phyloP scores from a whole-genome alignment of 495 filamentous ascomycete species.

The Podospora anserina region DNA sequence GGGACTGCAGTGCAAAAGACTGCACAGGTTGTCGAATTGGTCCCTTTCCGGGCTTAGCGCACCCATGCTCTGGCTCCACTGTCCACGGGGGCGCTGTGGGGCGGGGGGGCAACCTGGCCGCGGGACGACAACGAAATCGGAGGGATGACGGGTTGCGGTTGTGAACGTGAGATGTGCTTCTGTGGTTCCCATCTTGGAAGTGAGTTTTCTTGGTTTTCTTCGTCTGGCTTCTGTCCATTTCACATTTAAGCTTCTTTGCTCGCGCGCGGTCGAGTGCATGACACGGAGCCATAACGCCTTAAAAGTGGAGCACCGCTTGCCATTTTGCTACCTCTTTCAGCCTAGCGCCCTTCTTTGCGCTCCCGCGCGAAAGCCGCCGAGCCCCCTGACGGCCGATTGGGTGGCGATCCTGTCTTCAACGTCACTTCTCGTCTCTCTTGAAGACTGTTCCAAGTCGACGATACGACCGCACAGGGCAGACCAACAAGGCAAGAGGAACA shows the following conservation, averaged over 20 bases:
- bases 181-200: not conserved
- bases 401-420: not conserved
- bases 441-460: not conserved
- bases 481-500: not conserved
- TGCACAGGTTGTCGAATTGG: not conserved
- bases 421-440: not conserved
- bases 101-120: too few relatives aligned
- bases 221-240: not conserved
- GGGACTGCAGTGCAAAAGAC: not conserved
- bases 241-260: not conserved
- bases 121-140: not conserved
- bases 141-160: not conserved
- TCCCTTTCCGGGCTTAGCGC: not conserved
- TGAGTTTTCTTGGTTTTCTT: not conserved
- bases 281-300: not conserved
- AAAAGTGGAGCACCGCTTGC: conserved; percentile 4
- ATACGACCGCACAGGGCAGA: not conserved
- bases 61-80: not conserved
- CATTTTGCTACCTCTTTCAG: conserved; percentile 7
- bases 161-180: not conserved
- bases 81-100: not conserved
- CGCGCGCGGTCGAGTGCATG: not conserved
- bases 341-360: not conserved
- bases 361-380: not conserved
- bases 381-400: not conserved